phyloP scores from a whole-genome alignment of 768 basidiomycete genomes.

The Butyriboletus loyo region DNA sequence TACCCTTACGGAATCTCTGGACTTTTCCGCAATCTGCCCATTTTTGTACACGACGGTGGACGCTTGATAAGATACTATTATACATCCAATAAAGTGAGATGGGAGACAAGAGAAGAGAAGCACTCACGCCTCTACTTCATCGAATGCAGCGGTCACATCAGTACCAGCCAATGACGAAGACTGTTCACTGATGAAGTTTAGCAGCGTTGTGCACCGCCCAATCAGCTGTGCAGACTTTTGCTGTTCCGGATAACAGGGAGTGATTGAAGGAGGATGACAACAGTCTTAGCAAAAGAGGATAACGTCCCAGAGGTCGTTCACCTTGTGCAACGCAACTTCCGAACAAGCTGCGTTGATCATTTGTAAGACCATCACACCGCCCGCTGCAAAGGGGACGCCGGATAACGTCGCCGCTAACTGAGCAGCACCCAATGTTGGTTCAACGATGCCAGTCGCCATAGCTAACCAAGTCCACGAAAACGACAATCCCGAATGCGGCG shows the following conservation, averaged over 20 bases:
- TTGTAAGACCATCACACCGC: conserved; percentile 41
- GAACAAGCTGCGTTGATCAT: conserved; percentile 46
- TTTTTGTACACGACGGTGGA: conserved; percentile 37
- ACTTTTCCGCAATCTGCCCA: conserved; percentile 41
- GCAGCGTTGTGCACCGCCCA: conserved; percentile 39
- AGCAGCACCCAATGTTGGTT: conserved; percentile 27
- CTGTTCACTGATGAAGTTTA: conserved; percentile 41
- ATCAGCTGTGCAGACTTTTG: conserved; percentile 42
- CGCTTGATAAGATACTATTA: conserved; percentile 40
- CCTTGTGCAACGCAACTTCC: conserved; percentile 49
- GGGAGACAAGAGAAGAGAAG: not conserved
- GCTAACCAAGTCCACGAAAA: not conserved
- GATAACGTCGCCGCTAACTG: conserved; percentile 43
- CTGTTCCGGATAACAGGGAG: conserved; percentile 26
- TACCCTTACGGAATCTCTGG: conserved; percentile 37
- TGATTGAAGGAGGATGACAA: not conserved
- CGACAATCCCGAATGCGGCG: not conserved
- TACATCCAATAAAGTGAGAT: not conserved
- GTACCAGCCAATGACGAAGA: conserved; percentile 37
- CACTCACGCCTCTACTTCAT: conserved; percentile 45
- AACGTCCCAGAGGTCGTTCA: conserved; percentile 17
- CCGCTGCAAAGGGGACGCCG: conserved; percentile 46
- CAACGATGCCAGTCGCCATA: conserved; percentile 20
- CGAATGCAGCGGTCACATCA: conserved; percentile 38
- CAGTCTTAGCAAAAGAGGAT: not conserved